Evolutionary conservation across 495 filamentous ascomycete species (phyloP).

Genomic region (Hamigera avellanea): DNA sequence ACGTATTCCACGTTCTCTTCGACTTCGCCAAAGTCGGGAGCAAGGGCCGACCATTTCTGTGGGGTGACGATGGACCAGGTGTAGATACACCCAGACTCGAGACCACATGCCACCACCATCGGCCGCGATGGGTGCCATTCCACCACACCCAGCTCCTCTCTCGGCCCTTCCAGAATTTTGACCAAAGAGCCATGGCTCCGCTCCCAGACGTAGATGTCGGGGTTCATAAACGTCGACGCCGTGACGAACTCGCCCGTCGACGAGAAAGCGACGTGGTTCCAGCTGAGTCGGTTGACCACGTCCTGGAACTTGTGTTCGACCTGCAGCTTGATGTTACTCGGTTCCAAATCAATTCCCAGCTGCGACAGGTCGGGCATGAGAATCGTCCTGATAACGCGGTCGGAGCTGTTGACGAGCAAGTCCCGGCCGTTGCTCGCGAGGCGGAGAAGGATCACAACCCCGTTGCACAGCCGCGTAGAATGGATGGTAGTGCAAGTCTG

Average conservation of each 20-base stretch:
- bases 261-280: slow-evolving; percentile 94
- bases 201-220: slow-evolving; percentile 98
- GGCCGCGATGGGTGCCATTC: slow-evolving; percentile 96
- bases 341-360: slow-evolving; percentile 33
- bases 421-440: slow-evolving; percentile 74
- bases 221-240: slow-evolving; percentile 91
- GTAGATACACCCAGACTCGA: slow-evolving; percentile 81
- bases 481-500: slow-evolving; percentile 66
- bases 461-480: slow-evolving; percentile 73
- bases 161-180: slow-evolving; percentile 89
- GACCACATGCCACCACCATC: slow-evolving; percentile 75
- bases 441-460: slow-evolving; percentile 80
- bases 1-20: slow-evolving; percentile 97
- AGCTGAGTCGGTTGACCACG: slow-evolving; percentile 83
- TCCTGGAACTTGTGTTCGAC: slow-evolving; percentile 98
- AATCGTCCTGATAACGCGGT: slow-evolving; percentile 85
- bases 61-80: slow-evolving; percentile 87
- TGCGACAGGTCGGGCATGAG: slow-evolving; percentile 54
- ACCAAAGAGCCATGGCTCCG: slow-evolving; percentile 84
- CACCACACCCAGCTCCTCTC: slow-evolving; percentile 86
- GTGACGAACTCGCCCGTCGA: slow-evolving; percentile 79
- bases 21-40: slow-evolving; percentile 93
- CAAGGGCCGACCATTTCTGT: slow-evolving; percentile 92
- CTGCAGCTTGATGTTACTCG: slow-evolving; percentile 57
- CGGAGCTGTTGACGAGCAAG: slow-evolving; percentile 79